phyloP scores from a whole-genome alignment of 768 basidiomycete genomes.

The Thelephora aurantiotincta region DNA sequence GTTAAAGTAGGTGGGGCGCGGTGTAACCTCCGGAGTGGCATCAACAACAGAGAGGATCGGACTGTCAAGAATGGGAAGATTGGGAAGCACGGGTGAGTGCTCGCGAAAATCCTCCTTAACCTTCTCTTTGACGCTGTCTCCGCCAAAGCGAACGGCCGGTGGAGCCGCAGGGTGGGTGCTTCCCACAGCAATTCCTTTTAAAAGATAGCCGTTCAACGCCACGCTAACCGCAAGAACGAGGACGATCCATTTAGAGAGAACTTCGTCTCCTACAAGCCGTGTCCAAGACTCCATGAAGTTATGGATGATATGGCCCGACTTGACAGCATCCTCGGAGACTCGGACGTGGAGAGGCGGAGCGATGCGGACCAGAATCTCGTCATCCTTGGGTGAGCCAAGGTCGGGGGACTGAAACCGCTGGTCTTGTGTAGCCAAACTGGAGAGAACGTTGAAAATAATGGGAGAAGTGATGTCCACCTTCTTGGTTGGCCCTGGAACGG shows the following conservation, averaged over 20 bases:
- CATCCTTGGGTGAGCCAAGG: constrained; percentile 7
- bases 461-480: constrained; percentile 63
- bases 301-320: constrained; percentile 48
- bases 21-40: constrained; percentile 4
- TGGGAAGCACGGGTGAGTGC: not conserved
- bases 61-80: not conserved
- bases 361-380: constrained; percentile 44
- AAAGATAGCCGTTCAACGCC: constrained; percentile 81
- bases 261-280: constrained; percentile 81
- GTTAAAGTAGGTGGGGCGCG: constrained; percentile 6
- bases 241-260: constrained; percentile 92
- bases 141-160: constrained; percentile 10
- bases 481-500: constrained; percentile 16
- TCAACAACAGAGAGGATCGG: not conserved
- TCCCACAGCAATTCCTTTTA: constrained; percentile 69
- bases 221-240: constrained; percentile 75
- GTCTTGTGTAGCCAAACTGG: constrained; percentile 33
- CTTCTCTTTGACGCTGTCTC: constrained; percentile 1
- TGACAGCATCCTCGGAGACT: constrained; percentile 18
- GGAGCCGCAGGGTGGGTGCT: constrained; percentile 14
- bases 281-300: constrained; percentile 89
- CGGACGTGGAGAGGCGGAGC: constrained; percentile 44
- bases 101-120: constrained; percentile 3
- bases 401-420: constrained; percentile 11
- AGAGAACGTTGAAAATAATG: constrained; percentile 41